A percentile compares a stretch with the other conserved stretches of the same genome.
phyloP scores from a whole-genome alignment of 208 protist species.

The Acanthamoeba castellanii region DNA sequence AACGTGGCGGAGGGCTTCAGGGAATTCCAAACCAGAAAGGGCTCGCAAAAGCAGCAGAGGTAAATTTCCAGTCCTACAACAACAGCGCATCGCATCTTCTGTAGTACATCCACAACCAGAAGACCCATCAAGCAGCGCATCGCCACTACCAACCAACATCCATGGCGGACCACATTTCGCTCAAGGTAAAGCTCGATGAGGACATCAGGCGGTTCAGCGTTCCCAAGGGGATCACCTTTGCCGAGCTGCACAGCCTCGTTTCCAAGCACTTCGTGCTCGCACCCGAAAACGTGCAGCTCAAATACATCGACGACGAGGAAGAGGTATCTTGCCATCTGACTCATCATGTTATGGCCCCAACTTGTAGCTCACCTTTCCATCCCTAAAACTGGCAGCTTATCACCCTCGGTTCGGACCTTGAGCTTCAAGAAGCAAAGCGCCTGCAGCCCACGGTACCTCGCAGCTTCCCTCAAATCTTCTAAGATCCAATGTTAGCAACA shows the following conservation, averaged over 20 bases:
- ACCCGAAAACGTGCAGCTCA: neutral
- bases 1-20: neutral
- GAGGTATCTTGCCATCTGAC: neutral
- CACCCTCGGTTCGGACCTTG: constrained; percentile 30
- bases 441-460: neutral
- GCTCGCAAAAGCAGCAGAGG: neutral
- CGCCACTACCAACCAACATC: too few species aligned
- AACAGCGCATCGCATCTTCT: neutral
- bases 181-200: constrained; percentile 31
- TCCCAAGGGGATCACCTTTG: neutral
- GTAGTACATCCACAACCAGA: neutral
- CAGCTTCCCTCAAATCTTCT: neutral
- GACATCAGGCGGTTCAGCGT: constrained; percentile 20
- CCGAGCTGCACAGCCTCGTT: neutral
- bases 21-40: neutral
- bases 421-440: constrained; percentile 22
- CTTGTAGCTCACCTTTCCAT: neutral
- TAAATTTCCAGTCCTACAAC: neutral
- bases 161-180: neutral
- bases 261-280: constrained; percentile 8
- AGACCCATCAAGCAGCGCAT: too few species aligned
- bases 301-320: constrained; percentile 18
- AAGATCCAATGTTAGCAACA: too few species aligned
- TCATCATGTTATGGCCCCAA: neutral
- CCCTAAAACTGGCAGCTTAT: neutral